Base-by-base conservation (phyloP, 176 grass and related monocot species). In the Aegilops speltoides region DNA sequence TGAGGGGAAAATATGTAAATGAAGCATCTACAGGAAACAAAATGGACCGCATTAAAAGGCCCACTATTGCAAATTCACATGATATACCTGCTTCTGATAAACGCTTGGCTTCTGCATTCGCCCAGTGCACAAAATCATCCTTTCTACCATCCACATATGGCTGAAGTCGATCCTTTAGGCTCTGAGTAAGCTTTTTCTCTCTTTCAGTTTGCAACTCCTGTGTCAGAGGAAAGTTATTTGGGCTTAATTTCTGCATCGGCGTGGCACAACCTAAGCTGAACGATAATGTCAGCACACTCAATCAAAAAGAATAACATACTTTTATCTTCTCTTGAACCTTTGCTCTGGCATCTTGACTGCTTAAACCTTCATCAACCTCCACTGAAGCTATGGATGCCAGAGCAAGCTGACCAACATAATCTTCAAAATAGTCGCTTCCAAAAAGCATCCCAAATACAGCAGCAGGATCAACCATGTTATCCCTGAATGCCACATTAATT, bases 401-500 rank as follows among this genome's bases (percentile, higher is more conserved):
- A 43, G 97, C 97, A 79, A 99, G 90, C 77, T 99, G 94, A 36
- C 97, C 97, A 63, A 99, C 90, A 85, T 96, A 99, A 83, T 96
- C 94, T 91, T 99, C 97, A 78, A 99, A 99, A 32, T 91, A 99
- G 36, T 99, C 97, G 41, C 94, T 99, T 86, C 97, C 97, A 76
- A 99, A 98, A 84, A 99, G 84, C 97, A 99, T 99, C 10, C 97
- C 97, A 79, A 99, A 99, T 34, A 99, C 97, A 90, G 94, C 85
- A 82, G 92, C 76, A 36, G 97, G 97, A 89, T 99, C 97, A 37
- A 99, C 66, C 94, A 96, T 94, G 56, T 88, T 84, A 82, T 96
- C 97, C 61, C 97, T 99, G 87, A 76, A 90, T 77, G 46, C 72
- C 10, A 13, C 22, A 31, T 80, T 34, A 37, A 56, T 54, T 19